Conservation (phyloP, 1,139 yeast species). For the Candida neerlandica region DNA sequence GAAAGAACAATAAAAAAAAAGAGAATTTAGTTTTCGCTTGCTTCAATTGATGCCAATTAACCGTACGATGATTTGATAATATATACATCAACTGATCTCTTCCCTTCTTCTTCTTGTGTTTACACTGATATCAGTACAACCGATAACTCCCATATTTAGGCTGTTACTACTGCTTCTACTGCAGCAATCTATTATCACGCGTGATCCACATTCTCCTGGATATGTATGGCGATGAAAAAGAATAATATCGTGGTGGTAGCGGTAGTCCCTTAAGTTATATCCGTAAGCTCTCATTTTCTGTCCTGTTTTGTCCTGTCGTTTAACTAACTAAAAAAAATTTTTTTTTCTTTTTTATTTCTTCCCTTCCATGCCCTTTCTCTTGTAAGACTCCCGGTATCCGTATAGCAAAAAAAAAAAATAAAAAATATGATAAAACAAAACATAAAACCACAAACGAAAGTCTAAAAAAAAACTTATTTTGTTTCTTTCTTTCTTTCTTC, state of each 20-base stretch:
- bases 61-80: slow-evolving; percentile 4
- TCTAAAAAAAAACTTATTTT: not conserved
- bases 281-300: not conserved
- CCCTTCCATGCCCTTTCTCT: not conserved
- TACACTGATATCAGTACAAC: too few species aligned
- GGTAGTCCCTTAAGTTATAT: not conserved
- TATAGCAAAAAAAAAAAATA: not conserved
- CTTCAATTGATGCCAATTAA: not conserved
- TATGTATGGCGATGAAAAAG: not conserved
- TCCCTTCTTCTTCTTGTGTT: too few species aligned
- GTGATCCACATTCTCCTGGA: too few species aligned
- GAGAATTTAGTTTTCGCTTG: too few species aligned
- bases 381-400: not conserved
- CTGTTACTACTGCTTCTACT: not conserved
- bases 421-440: not conserved
- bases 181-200: too few species aligned
- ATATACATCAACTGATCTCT: not conserved
- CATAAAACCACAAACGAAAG: not conserved
- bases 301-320: not conserved
- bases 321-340: not conserved
- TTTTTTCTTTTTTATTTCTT: not conserved
- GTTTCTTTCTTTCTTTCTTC: not conserved
- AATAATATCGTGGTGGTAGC: not conserved
- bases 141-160: not conserved
- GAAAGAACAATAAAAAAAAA: not conserved